Conservation (phyloP, 2,329 filamentous ascomycete species). For the Colletotrichum nymphaeae region DNA sequence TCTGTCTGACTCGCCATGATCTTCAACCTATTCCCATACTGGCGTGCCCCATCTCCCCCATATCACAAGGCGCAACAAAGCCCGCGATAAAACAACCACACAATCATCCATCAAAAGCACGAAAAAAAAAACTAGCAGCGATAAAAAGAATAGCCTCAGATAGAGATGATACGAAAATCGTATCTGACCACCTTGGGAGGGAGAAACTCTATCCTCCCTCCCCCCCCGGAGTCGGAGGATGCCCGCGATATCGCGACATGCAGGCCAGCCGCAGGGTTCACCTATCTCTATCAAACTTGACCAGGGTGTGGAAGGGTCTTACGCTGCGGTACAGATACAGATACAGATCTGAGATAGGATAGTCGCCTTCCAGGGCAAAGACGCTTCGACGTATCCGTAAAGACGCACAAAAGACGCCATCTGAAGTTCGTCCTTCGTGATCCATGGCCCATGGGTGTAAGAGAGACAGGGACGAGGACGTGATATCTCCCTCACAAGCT, state of each 20-base stretch:
- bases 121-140: too few species aligned
- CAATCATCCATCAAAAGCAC: not conserved
- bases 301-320: too few species aligned
- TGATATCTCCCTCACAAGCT: not conserved
- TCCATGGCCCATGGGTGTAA: not conserved
- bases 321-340: not conserved
- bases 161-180: not conserved
- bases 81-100: not conserved
- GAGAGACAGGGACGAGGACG: not conserved
- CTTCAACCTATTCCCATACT: not conserved
- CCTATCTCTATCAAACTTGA: not conserved
- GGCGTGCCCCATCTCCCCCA: not conserved
- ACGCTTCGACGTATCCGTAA: not conserved
- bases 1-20: slow-evolving; percentile 2
- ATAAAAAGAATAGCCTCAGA: not conserved
- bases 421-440: not conserved
- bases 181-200: too few species aligned
- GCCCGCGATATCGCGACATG: not conserved
- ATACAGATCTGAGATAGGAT: not conserved
- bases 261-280: not conserved
- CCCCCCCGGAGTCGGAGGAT: not conserved
- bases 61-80: not conserved
- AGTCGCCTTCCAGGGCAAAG: too few species aligned
- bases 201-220: not conserved
- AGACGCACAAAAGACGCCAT: not conserved